Conservation (phyloP, 495 filamentous ascomycete species). For the Penicillium verhagenii region DNA sequence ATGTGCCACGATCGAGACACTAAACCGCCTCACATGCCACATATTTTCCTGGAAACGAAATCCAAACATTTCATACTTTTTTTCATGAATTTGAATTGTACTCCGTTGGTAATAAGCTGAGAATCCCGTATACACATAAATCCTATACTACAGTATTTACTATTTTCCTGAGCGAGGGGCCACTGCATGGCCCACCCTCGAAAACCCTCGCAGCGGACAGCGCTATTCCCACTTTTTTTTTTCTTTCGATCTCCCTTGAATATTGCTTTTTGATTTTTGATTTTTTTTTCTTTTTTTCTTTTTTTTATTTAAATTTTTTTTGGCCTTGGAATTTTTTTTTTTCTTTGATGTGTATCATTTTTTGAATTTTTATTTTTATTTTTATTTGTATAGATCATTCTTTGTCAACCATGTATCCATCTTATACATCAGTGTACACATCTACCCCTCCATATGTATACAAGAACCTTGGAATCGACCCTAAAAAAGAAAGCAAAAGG, state of each 20-base stretch:
- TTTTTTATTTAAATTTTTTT: slow-evolving; percentile 3
- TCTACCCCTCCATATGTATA: background rate
- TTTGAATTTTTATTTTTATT: background rate
- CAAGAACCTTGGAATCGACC: background rate
- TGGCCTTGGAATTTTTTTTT: background rate
- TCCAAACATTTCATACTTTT: too few species aligned
- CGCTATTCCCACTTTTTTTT: slow-evolving; percentile 4
- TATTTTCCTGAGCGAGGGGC: slow-evolving; percentile 17
- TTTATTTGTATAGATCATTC: background rate
- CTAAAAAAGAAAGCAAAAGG: background rate
- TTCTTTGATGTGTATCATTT: background rate
- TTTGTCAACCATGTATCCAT: background rate
- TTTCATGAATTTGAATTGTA: too few species aligned
- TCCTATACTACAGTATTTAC: background rate
- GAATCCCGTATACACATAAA: too few species aligned
- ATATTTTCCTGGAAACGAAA: slow-evolving; percentile 1
- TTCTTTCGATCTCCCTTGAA: slow-evolving; percentile 2
- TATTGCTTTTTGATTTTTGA: too few species aligned
- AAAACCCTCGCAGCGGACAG: slow-evolving; percentile 15
- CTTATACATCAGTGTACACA: background rate
- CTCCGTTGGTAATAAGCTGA: too few species aligned
- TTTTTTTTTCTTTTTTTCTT: slow-evolving; percentile 3
- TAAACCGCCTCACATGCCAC: slow-evolving; percentile 28
- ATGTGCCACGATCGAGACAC: slow-evolving; percentile 23
- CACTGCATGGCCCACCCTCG: slow-evolving; percentile 10